These are phyloP conservation scores for Myrica gale DNA, from an alignment of 306 rosid genomes.

Conservation along the genomic window DNA sequence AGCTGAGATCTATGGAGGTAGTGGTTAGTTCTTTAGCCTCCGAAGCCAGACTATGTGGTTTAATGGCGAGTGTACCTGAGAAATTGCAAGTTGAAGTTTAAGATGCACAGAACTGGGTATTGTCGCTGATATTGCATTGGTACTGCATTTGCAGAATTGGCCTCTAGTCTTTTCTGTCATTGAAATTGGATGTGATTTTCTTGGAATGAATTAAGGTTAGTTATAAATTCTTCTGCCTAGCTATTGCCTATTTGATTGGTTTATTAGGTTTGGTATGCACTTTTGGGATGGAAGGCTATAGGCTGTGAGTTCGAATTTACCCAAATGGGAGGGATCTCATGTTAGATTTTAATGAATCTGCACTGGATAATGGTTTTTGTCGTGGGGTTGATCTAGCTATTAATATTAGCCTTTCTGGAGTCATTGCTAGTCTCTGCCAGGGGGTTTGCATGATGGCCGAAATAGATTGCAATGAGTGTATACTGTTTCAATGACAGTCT, in stretches of 20 bases:
- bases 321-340: not conserved
- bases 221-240: not conserved
- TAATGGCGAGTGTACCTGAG: constrained; percentile 46
- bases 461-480: too few relatives aligned
- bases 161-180: not conserved
- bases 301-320: not conserved
- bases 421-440: too few relatives aligned
- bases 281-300: not conserved
- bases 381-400: too few relatives aligned
- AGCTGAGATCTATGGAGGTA: constrained; percentile 52
- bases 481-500: too few relatives aligned
- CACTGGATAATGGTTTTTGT: not conserved
- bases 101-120: constrained; percentile 18
- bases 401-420: too few relatives aligned
- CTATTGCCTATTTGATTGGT: not conserved
- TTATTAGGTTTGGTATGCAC: not conserved
- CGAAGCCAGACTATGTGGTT: constrained; percentile 58
- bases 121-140: constrained; percentile 1
- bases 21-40: constrained; percentile 47
- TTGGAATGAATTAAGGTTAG: not conserved
- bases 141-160: not conserved
- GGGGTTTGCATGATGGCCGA: too few relatives aligned
- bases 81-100: constrained; percentile 44
- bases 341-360: not conserved
- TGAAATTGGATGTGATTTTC: not conserved